Conservation (phyloP, 2,329 filamentous ascomycete species). For the Hirsutella minnesotensis region DNA sequence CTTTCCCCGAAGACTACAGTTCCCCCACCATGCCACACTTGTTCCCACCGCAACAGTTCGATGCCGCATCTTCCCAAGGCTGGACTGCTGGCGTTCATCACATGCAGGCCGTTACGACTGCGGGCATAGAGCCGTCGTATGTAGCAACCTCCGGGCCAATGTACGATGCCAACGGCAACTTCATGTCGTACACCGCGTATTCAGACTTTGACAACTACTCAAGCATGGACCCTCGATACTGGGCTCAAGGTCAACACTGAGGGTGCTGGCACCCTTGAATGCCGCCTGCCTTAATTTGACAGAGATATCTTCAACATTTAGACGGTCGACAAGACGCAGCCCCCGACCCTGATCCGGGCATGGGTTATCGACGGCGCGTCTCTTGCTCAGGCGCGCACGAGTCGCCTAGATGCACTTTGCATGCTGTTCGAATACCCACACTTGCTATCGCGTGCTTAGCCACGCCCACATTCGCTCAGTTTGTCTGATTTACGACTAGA, state of each 20-base stretch:
- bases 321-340: no score
- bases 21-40: neutral
- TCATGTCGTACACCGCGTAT: neutral
- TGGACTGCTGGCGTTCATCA: neutral
- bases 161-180: neutral
- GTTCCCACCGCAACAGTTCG: neutral
- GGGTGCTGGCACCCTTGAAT: neutral
- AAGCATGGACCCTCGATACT: slow-evolving; percentile 1
- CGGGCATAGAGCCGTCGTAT: neutral
- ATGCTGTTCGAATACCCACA: no score
- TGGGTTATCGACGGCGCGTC: no score
- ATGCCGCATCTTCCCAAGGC: neutral
- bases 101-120: neutral
- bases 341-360: no score
- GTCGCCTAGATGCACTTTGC: no score
- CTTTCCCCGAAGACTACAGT: neutral
- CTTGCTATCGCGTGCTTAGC: no score
- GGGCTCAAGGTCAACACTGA: neutral
- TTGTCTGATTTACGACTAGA: no score
- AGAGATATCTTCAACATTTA: no score
- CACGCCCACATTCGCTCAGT: no score
- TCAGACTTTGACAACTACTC: neutral
- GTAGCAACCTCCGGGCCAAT: neutral
- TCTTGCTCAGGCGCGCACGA: no score
- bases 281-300: no score